Base-by-base conservation (phyloP, 768 basidiomycete genomes). In the Lactarius evosmus region DNA sequence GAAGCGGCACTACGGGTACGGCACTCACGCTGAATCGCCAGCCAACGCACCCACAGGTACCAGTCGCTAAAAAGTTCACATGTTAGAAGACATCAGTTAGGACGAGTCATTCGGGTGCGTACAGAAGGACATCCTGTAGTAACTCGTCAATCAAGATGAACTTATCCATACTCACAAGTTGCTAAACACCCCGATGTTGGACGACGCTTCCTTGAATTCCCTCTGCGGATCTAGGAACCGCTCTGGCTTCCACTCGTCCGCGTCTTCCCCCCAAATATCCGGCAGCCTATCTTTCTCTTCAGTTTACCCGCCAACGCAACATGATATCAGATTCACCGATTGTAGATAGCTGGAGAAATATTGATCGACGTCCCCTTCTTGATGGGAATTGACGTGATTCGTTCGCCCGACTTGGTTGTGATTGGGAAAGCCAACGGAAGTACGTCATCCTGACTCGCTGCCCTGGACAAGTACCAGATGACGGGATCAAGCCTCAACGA, bases 151-250 rank as follows among this genome's bases (percentile, higher is more conserved):
- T 8, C n/a, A 51, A 51, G 50, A 51, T 40, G 17, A 40, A 8
- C 9, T 40, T n/a, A n/a, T n/a, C n/a, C 17, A 22, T 8, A 51
- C 59, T 50, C 49, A 60, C 59, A 60, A 32, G 25, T 60, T 60
- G 7, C 44, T 49, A 16, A 50, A 51, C 6, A 60, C 59, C 9
- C n/a, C n/a, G n/a, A n/a, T n/a, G n/a, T n/a, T n/a, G n/a, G n/a
- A n/a, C n/a, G n/a, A n/a, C n/a, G n/a, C 52, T 32, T 19, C 12
- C 44, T 60, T n/a, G n/a, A n/a, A n/a, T n/a, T n/a, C n/a, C n/a
- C n/a, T 50, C 44, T 60, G 46, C 6, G 50, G n/a, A 25, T 60
- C 38, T 19, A 60, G 59, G 50, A 60, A 60, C n/a, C 59, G 59
- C n/a, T 52, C 50, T 32, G 59, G 59, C 17, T 36, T 29, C 59